Base-by-base conservation (phyloP, 805 yeast species). In the Hanseniaspora pseudoguilliermondii region DNA sequence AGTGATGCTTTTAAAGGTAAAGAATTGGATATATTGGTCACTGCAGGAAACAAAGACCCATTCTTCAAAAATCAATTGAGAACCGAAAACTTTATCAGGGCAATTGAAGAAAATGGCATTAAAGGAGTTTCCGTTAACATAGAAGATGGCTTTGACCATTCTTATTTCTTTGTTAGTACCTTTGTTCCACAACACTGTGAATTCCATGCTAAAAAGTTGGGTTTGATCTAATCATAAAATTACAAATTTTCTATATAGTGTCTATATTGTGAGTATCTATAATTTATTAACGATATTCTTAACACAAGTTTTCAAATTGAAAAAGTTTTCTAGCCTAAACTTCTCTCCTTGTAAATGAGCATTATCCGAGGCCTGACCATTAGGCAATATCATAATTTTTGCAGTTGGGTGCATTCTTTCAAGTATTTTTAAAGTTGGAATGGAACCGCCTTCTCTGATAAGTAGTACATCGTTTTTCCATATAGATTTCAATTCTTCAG, bases 361-460 rank as follows among this genome's bases (percentile, higher is more conserved):
- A 64, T 88, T 87, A 67, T 93, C 97, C 44, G 93, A 81, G 1
- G 91, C 79, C 71, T 91, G 98, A 0, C 97, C 98, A 65, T 97
- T 88, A 2, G 98, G 97, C 36, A 93, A 79, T 68, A 93, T 97
- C 0, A 91, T 95, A 1, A 96, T 97, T 27, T 87, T 86, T 3
- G 97, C 96, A 53, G 75, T 69, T 61, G 91, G 86, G 13, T 77
- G 73, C 25, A 53, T 21, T 66, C 86, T 86, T 63, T 91, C 98
- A 60, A 91, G 70, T 58, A 84, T 84, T 59, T 96, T 71, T 8
- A 93, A 82, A 11, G 91, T 83, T 1, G 98, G 97, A 66, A 91
- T 89, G 0, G 97, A 87, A 0, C 98, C 98, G 59, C 98, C 98
- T 71, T 93, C 98, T 60, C 97, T 79, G 35, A 93, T 86, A 58